phyloP scores from a whole-genome alignment of 805 yeast species.

The Komagataella kurtzmanii region DNA sequence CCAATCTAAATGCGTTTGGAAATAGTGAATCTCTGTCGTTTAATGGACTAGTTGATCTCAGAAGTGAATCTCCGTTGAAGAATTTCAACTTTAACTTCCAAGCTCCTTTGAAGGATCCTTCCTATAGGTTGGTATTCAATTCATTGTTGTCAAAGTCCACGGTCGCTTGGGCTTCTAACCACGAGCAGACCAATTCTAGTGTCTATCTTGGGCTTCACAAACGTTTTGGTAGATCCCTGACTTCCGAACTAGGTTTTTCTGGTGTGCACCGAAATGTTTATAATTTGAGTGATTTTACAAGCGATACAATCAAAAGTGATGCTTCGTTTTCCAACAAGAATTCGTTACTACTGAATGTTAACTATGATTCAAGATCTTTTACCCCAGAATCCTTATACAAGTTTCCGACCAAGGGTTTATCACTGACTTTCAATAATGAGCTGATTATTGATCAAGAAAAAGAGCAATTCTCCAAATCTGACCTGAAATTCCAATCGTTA shows the following conservation, averaged over 20 bases:
- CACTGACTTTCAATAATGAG: slow-evolving; percentile 29
- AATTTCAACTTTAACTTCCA: slow-evolving; percentile 32
- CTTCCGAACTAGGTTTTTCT: slow-evolving; percentile 35
- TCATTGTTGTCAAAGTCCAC: slow-evolving; percentile 36
- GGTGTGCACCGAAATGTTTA: slow-evolving; percentile 42
- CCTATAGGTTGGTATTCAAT: slow-evolving; percentile 32
- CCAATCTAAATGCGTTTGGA: slow-evolving; percentile 42
- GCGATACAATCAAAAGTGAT: slow-evolving; percentile 39
- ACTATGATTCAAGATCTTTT: slow-evolving; percentile 28
- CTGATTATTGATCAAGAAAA: slow-evolving; percentile 17
- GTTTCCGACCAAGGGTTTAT: slow-evolving; percentile 33
- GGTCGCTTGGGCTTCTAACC: slow-evolving; percentile 34
- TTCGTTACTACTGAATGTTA: slow-evolving; percentile 29
- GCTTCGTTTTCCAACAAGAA: slow-evolving; percentile 55
- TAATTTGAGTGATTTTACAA: slow-evolving; percentile 36
- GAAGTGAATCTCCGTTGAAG: slow-evolving; percentile 37
- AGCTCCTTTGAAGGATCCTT: slow-evolving; percentile 29
- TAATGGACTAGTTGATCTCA: slow-evolving; percentile 30
- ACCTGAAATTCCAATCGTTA: slow-evolving; percentile 16
- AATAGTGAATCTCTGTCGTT: slow-evolving; percentile 51
- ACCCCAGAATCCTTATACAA: slow-evolving; percentile 17
- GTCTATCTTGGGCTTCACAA: slow-evolving; percentile 31
- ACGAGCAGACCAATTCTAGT: slow-evolving; percentile 36
- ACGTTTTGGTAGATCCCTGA: slow-evolving; percentile 12
- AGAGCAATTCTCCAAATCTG: slow-evolving; percentile 23